Evolutionary conservation across 2,329 filamentous ascomycete species (phyloP).

Genomic region (Delphinella strobiligena): DNA sequence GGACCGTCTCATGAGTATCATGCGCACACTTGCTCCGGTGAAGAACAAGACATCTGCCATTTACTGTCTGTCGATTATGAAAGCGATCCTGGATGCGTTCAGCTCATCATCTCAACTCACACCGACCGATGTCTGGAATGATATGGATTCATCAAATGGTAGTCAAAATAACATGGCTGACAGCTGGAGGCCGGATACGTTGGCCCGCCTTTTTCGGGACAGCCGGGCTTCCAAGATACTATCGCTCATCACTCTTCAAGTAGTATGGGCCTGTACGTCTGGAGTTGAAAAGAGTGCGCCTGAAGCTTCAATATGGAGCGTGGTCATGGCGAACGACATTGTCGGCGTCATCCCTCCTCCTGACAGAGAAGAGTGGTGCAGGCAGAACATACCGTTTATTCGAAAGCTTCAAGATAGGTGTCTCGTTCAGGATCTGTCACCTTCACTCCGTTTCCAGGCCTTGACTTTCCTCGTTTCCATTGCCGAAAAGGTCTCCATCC

Average conservation of each 20-base stretch:
- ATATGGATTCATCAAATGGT: too few species aligned
- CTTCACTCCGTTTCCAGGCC: conserved; percentile 8
- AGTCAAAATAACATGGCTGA: neutral
- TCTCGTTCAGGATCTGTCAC: conserved; percentile 8
- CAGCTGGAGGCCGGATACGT: neutral
- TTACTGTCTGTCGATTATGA: conserved; percentile 26
- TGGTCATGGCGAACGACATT: conserved; percentile 18
- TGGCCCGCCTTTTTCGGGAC: conserved; percentile 16
- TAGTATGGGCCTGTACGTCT: conserved; percentile 18
- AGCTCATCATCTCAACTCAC: neutral
- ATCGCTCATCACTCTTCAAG: conserved; percentile 21
- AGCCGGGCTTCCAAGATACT: conserved; percentile 22
- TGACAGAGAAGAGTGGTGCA: conserved; percentile 19
- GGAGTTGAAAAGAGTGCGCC: conserved; percentile 11
- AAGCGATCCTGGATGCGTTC: conserved; percentile 12
- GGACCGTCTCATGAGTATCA: conserved; percentile 20
- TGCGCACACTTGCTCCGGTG: conserved; percentile 14
- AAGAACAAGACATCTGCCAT: conserved; percentile 21
- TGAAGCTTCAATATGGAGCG: conserved; percentile 6
- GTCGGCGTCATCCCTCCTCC: conserved; percentile 17
- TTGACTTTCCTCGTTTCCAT: conserved; percentile 8
- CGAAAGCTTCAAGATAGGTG: conserved; percentile 23
- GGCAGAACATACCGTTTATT: conserved; percentile 17
- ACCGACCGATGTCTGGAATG: neutral
- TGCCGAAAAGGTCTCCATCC: conserved; percentile 5